Evolutionary conservation across 495 filamentous ascomycete species (phyloP).

Genomic region (Penicillium nucicola): DNA sequence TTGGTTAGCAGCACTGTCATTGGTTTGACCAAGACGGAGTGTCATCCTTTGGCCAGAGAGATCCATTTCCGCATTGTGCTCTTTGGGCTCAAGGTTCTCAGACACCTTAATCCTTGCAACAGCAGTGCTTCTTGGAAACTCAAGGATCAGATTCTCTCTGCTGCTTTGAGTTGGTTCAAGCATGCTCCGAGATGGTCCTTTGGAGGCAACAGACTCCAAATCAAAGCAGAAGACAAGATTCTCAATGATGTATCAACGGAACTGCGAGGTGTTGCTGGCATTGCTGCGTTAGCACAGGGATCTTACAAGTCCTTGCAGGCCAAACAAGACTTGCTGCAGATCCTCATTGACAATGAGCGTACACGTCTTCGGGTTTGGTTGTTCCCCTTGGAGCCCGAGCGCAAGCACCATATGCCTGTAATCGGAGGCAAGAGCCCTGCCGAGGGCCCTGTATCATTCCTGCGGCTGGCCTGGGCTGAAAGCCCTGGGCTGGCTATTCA

Average conservation of each 20-base stretch:
- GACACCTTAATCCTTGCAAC: slow-evolving; percentile 61
- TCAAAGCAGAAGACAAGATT: slow-evolving; percentile 86
- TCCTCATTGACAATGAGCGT: slow-evolving; percentile 82
- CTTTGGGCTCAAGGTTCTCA: slow-evolving; percentile 74
- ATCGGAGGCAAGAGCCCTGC: slow-evolving; percentile 28
- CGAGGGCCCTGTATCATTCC: slow-evolving; percentile 46
- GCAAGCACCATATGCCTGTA: slow-evolving; percentile 50
- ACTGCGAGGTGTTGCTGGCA: slow-evolving; percentile 52
- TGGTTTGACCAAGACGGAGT: slow-evolving; percentile 62
- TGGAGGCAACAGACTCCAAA: slow-evolving; percentile 86
- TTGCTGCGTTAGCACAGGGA: slow-evolving; percentile 52
- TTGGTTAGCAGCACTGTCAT: slow-evolving; percentile 72
- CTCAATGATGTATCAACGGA: slow-evolving; percentile 70
- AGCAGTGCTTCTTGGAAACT: slow-evolving; percentile 64
- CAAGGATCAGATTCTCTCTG: slow-evolving; percentile 84
- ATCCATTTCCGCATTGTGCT: slow-evolving; percentile 83
- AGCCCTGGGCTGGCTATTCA: slow-evolving; percentile 80
- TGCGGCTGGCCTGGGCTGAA: slow-evolving; percentile 83
- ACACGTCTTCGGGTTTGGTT: slow-evolving; percentile 86
- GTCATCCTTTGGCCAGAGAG: slow-evolving; percentile 86
- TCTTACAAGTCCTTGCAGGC: slow-evolving; percentile 62
- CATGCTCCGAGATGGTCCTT: slow-evolving; percentile 87
- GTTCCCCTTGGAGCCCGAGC: slow-evolving; percentile 70
- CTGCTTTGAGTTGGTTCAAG: slow-evolving; percentile 83
- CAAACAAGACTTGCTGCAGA: slow-evolving; percentile 75